Evolutionary conservation across 805 yeast species (phyloP).

Genomic region (Yamadazyma paraphyllophila): DNA sequence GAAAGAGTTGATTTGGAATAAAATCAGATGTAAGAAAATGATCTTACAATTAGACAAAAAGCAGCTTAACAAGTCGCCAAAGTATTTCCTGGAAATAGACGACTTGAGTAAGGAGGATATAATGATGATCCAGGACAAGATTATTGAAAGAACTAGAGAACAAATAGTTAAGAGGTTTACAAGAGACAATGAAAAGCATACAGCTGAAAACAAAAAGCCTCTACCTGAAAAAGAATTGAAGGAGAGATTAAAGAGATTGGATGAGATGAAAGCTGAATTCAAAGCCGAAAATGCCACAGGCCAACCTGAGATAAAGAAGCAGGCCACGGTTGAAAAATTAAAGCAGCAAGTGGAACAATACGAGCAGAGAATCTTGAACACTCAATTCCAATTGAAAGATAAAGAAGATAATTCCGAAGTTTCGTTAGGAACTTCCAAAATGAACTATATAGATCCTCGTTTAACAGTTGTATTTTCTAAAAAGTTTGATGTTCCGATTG

Average conservation of each 20-base stretch:
- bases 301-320: constrained; percentile 51
- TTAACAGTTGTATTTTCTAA: constrained; percentile 86
- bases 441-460: constrained; percentile 94
- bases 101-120: constrained; percentile 67
- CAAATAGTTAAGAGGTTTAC: constrained; percentile 61
- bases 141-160: constrained; percentile 65
- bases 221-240: constrained; percentile 56
- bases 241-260: constrained; percentile 55
- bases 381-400: constrained; percentile 76
- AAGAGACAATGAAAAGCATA: constrained; percentile 74
- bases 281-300: constrained; percentile 58
- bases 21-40: constrained; percentile 68
- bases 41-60: constrained; percentile 62
- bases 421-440: constrained; percentile 87
- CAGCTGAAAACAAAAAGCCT: constrained; percentile 52
- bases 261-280: constrained; percentile 50
- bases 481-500: constrained; percentile 84
- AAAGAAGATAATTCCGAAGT: constrained; percentile 94
- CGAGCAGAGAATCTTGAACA: constrained; percentile 67
- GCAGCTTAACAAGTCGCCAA: constrained; percentile 48
- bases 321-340: constrained; percentile 64
- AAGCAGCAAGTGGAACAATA: constrained; percentile 67
- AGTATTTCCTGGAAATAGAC: constrained; percentile 65
- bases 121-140: constrained; percentile 51
- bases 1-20: constrained; percentile 82